These are phyloP conservation scores for Turritis glabra DNA, from an alignment of 345 rosid genomes.

Conservation along the genomic window DNA sequence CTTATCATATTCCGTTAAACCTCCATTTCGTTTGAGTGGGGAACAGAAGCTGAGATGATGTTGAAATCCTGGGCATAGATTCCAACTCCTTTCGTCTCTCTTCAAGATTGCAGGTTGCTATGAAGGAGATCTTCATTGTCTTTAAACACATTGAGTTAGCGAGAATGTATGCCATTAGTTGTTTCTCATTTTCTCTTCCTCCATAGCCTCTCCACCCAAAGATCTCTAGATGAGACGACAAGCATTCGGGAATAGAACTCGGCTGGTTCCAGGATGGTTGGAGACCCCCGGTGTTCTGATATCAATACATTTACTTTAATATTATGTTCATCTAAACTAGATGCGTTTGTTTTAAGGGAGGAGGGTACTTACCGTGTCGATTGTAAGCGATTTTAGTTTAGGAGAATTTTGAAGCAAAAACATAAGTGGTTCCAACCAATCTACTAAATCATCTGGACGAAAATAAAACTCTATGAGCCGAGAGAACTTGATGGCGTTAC, in stretches of 20 bases:
- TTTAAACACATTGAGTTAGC: neutral
- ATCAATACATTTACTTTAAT: neutral
- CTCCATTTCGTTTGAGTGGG: neutral
- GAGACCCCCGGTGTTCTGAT: neutral
- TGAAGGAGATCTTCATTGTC: neutral
- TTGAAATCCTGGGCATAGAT: neutral
- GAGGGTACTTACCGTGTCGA: neutral
- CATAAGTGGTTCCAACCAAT: neutral
- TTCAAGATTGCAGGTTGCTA: neutral
- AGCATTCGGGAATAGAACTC: neutral
- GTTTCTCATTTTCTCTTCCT: constrained; percentile 12
- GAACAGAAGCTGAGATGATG: neutral
- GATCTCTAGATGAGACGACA: constrained; percentile 2
- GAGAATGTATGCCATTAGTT: neutral
- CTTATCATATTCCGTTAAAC: no score
- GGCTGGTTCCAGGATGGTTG: constrained; percentile 4
- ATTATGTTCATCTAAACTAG: neutral
- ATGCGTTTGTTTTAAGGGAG: neutral
- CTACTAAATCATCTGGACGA: rapidly evolving
- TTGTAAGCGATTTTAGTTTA: neutral
- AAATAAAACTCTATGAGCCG: neutral
- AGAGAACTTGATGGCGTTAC: neutral
- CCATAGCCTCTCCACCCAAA: neutral
- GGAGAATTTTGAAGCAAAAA: neutral
- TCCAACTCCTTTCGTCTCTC: neutral